These are phyloP conservation scores for Hirschfeldia incana DNA, from an alignment of 345 rosid genomes.

Conservation along the genomic window DNA sequence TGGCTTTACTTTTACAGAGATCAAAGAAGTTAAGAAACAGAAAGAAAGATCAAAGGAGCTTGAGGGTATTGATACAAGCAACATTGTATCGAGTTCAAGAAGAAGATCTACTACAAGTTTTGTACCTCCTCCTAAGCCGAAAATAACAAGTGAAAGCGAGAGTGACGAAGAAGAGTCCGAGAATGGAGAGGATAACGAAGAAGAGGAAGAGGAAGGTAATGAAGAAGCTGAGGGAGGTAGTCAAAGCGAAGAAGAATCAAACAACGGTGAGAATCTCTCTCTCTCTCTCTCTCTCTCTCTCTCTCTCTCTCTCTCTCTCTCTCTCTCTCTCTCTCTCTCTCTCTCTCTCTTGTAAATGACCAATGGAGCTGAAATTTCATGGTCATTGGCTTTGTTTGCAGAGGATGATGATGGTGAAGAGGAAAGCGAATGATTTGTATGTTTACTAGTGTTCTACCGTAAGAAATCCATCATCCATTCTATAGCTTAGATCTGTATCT, in stretches of 20 bases:
- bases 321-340: constrained; percentile 2
- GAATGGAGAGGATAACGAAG: constrained; percentile 17
- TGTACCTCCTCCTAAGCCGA: constrained; percentile 70
- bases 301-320: constrained; percentile 7
- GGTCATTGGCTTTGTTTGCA: constrained; percentile 26
- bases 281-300: constrained; percentile 2
- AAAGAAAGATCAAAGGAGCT: constrained; percentile 81
- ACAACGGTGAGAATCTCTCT: constrained; percentile 23
- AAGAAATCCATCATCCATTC: background rate
- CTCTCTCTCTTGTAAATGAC: background rate
- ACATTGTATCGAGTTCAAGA: constrained; percentile 77
- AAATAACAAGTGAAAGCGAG: constrained; percentile 53
- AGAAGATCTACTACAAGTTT: constrained; percentile 70
- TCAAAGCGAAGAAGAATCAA: constrained; percentile 28
- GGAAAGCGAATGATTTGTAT: constrained; percentile 22
- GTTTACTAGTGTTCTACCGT: background rate
- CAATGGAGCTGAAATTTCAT: background rate
- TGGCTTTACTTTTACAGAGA: constrained; percentile 51
- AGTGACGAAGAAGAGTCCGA: constrained; percentile 46
- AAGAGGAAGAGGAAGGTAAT: constrained; percentile 19
- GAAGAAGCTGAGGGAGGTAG: constrained; percentile 15
- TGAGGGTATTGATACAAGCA: constrained; percentile 85
- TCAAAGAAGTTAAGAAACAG: constrained; percentile 74
- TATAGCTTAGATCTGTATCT: constrained; percentile 1
- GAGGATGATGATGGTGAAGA: constrained; percentile 31